Conservation (phyloP, 148 eudicot species). For the Vaccinium corymbosum region DNA sequence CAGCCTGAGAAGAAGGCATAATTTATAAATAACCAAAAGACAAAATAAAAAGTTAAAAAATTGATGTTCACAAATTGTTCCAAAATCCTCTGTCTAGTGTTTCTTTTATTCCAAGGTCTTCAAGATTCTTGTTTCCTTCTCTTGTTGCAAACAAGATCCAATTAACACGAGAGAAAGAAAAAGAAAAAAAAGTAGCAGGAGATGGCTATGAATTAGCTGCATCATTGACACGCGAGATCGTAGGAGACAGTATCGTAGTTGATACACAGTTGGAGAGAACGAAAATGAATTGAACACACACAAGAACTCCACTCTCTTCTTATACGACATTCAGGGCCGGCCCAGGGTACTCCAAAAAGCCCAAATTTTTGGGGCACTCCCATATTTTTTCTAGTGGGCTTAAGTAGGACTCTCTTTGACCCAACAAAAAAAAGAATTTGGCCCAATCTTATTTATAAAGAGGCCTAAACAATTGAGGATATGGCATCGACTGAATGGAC, state of each 20-base stretch:
- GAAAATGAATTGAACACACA: neutral
- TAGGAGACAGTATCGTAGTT: no score
- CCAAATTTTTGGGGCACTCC: no score
- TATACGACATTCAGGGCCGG: no score
- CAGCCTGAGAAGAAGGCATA: slow-evolving; percentile 58
- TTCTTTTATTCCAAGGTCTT: neutral
- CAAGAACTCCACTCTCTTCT: neutral
- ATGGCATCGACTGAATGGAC: no score
- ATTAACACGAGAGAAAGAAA: neutral
- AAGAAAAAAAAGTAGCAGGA: neutral
- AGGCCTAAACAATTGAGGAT: no score
- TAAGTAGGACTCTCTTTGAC: no score
- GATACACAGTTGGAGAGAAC: neutral
- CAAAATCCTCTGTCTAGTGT: neutral
- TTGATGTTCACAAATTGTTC: neutral
- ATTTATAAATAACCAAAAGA: neutral
- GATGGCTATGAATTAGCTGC: neutral
- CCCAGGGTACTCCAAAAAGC: no score
- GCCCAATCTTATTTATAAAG: no score
- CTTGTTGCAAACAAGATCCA: neutral
- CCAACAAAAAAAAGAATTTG: no score
- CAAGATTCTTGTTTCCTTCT: neutral
- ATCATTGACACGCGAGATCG: neutral
- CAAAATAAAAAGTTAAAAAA: neutral
- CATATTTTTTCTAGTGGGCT: no score